Base-by-base conservation (phyloP, 208 protist species). In the Endotrypanum monterogeii region DNA sequence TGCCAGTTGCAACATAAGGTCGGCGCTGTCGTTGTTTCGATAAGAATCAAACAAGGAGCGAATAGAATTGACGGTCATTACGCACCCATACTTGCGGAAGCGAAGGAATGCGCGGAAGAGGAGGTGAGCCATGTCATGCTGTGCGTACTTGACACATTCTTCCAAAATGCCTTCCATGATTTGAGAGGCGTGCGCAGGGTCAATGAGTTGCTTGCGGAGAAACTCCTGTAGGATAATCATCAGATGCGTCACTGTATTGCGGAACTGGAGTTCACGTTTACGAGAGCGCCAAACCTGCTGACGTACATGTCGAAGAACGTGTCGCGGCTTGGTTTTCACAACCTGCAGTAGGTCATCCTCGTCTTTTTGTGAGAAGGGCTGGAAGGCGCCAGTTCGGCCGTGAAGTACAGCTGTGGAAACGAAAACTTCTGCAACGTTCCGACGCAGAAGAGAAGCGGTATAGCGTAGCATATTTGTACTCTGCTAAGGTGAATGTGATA, bases 221-320 rank as follows among this genome's bases (percentile, higher is more conserved):
- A 92, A 91, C 72, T 97, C 90, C 68, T 97, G 93, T n/a, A 97
- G 56, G 18, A 95, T 83, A 72, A 97, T 94, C 93, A 97, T 97
- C 37, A 97, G 76, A 37, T 95, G 91, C 7, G 93, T 97, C 16
- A 97, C 93, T 5, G 90, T 95, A 76, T 94, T 95, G 28, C 93
- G 85, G 54, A 97, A 97, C 67, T 95, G 88, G 37, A 97, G 78
- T 71, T 97, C 89, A 1, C 89, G 83, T 67, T 95, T 97, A 14
- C 90, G 84, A 9, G 90, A 95, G 37, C 89, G 84, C 91, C 93
- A 97, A 7, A 97, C 93, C 72, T 94, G 89, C 73, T 97, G 93
- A 6, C 93, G 83, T 0, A 97, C 93, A 48, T 97, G 84, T 60
- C 91, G 91, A 18, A 97, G 84, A 25, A 97, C 93, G 75, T 97